Conservation (phyloP, 257 asterid species). For the Fraxinus americana region DNA sequence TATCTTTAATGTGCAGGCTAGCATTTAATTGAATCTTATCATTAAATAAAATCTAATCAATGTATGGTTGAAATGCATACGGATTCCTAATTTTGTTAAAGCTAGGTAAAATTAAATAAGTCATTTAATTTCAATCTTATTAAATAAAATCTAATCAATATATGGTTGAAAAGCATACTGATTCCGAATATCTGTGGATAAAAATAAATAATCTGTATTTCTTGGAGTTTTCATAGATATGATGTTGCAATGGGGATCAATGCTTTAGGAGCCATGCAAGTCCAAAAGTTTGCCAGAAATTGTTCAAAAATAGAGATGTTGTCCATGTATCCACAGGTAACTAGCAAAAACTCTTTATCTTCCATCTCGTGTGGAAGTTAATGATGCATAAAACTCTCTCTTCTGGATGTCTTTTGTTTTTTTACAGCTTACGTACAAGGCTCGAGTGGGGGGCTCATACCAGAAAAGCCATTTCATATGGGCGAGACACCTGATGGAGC, state of each 20-base stretch:
- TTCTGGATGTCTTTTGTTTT: not conserved
- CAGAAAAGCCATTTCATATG: constrained; percentile 41
- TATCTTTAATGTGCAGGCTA: too few species aligned
- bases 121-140: too few species aligned
- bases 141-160: too few species aligned
- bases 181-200: too few species aligned
- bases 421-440: constrained; percentile 48
- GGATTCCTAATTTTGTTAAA: too few species aligned
- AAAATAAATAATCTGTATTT: not conserved
- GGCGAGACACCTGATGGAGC: constrained; percentile 51
- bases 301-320: constrained; percentile 43
- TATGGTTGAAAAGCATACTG: too few species aligned
- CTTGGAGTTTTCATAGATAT: constrained; percentile 35
- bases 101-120: too few species aligned
- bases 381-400: constrained; percentile 5
- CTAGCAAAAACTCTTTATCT: not conserved
- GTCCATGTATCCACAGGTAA: constrained; percentile 67
- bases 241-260: constrained; percentile 55
- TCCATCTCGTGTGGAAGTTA: not conserved
- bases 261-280: constrained; percentile 42
- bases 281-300: constrained; percentile 43
- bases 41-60: too few species aligned
- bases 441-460: constrained; percentile 39
- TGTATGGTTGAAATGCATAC: too few species aligned
- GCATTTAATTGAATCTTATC: too few species aligned